Percentiles rank a stretch among this genome's conserved stretches.
phyloP scores from a whole-genome alignment of 2,329 filamentous ascomycete genomes.

The Aspergillus ochraceus region DNA sequence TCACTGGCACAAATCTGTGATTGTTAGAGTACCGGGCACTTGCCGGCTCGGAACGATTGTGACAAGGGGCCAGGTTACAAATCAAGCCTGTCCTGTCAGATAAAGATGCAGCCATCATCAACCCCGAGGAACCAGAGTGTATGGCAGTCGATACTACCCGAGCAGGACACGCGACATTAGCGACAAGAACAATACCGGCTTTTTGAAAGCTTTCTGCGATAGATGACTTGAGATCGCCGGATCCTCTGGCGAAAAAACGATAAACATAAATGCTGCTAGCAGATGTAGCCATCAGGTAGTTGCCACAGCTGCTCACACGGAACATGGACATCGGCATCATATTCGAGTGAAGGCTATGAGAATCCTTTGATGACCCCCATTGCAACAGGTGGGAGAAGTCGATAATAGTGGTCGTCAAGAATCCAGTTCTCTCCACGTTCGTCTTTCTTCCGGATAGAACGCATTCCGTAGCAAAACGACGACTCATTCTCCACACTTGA shows the following conservation, averaged over 20 bases:
- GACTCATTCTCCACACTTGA: conserved; percentile 43
- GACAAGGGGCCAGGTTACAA: conserved; percentile 49
- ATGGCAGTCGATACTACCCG: conserved; percentile 62
- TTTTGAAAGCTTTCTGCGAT: conserved; percentile 27
- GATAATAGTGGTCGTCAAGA: conserved; percentile 41
- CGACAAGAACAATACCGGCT: conserved; percentile 46
- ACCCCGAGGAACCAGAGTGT: conserved; percentile 58
- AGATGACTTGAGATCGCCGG: conserved; percentile 14
- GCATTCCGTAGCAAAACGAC: conserved; percentile 51
- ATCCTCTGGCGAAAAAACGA: conserved; percentile 33
- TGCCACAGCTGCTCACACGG: conserved; percentile 58
- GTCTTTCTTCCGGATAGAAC: conserved; percentile 40
- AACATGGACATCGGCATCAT: conserved; percentile 40
- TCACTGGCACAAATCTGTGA: conserved; percentile 28
- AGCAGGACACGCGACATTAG: conserved; percentile 58
- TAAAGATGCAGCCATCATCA: conserved; percentile 60
- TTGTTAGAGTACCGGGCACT: neutral
- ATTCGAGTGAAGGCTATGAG: conserved; percentile 2
- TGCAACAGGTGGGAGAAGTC: conserved; percentile 27
- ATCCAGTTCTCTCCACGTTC: conserved; percentile 28
- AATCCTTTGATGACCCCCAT: conserved; percentile 13
- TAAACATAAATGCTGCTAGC: conserved; percentile 60
- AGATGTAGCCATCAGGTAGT: conserved; percentile 57
- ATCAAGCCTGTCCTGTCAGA: conserved; percentile 62
- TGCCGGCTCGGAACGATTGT: neutral